Evolutionary conservation across 192 early-diverging fungal genomes (phyloP).

Genomic region (Anaeromyces robustus): DNA sequence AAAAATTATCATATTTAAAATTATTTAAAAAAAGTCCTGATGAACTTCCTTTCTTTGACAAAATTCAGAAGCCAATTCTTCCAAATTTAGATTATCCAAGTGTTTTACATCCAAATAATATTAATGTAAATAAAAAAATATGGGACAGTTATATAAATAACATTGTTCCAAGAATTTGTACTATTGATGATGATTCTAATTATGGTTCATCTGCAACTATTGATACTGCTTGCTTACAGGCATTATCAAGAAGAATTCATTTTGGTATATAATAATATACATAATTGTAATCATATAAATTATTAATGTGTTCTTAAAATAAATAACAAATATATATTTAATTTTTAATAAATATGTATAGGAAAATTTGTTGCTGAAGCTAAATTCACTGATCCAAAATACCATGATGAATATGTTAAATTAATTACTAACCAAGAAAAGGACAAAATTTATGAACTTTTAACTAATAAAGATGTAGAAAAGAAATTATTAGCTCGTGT

Average conservation of each 20-base stretch:
- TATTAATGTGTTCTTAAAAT: no score
- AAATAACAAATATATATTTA: neutral
- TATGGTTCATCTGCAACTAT: conserved; percentile 87
- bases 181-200: conserved; percentile 64
- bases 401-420: conserved; percentile 59
- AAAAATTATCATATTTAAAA: no score
- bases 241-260: conserved; percentile 83
- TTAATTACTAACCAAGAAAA: conserved; percentile 58
- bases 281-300: no score
- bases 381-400: conserved; percentile 72
- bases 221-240: conserved; percentile 84
- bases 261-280: conserved; percentile 43
- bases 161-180: conserved; percentile 65
- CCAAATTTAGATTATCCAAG: conserved; percentile 67
- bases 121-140: conserved; percentile 80
- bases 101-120: conserved; percentile 53
- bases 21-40: no score
- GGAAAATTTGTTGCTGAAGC: conserved; percentile 95
- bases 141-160: conserved; percentile 65
- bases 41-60: conserved; percentile 79
- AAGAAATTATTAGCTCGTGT: conserved; percentile 63
- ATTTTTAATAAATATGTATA: conserved; percentile 3
- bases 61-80: conserved; percentile 73
- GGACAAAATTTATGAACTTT: conserved; percentile 59
- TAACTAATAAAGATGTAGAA: conserved; percentile 83